Conservation (phyloP, 108 stramenopile species). For the Cyclotella cryptica region DNA sequence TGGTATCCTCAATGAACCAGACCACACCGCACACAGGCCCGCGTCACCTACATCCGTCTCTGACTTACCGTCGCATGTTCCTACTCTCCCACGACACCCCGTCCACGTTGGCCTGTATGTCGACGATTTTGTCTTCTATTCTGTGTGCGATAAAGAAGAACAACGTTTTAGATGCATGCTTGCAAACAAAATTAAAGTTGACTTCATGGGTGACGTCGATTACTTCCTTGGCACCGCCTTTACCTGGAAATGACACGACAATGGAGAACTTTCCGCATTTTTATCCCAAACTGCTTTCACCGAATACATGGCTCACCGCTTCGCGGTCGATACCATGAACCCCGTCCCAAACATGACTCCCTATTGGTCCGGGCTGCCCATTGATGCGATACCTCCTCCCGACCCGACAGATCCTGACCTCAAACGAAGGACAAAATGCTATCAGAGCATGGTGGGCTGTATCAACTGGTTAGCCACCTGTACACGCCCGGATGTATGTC, state of each 20-base stretch:
- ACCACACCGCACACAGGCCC: too few species aligned
- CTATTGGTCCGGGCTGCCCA: constrained; percentile 36
- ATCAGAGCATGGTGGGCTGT: constrained; percentile 29
- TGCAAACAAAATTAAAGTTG: neutral
- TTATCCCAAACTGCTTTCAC: constrained; percentile 39
- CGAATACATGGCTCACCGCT: constrained; percentile 14
- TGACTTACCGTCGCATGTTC: too few species aligned
- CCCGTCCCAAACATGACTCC: constrained; percentile 28
- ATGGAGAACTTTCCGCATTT: constrained; percentile 20
- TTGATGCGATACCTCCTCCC: constrained; percentile 15
- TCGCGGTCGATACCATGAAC: constrained; percentile 4
- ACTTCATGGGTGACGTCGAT: constrained; percentile 35
- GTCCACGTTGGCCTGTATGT: constrained; percentile 31
- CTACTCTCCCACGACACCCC: too few species aligned
- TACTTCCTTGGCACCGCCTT: constrained; percentile 37
- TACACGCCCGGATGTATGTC: constrained; percentile 20
- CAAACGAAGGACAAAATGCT: neutral
- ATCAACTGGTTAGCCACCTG: constrained; percentile 28
- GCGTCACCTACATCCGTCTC: too few species aligned
- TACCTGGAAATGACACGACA: constrained; percentile 2
- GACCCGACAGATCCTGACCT: constrained; percentile 17
- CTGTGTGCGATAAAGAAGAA: constrained; percentile 1
- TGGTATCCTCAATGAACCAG: neutral
- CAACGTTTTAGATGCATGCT: neutral
- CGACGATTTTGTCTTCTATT: constrained; percentile 37